Evolutionary conservation across 768 basidiomycete genomes (phyloP), one percentile per base, ranked within the genome.

Genomic region (Suillus hirtellus): DNA sequence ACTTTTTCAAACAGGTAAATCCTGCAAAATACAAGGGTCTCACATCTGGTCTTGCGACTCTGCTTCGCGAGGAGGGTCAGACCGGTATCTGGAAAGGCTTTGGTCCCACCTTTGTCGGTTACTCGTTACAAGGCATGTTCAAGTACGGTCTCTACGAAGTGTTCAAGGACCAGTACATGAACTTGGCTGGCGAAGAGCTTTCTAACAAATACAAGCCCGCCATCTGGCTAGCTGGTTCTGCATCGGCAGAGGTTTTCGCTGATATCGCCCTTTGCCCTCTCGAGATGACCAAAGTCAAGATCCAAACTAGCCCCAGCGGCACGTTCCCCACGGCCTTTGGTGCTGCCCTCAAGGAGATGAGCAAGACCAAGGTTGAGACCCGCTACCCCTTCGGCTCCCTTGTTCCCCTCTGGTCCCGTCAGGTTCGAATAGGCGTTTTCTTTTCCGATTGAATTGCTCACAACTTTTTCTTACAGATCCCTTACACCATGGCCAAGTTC

Each of bases 401-500:
- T 70, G 87, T 90, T 50, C 92, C 92, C 60, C 86, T 93, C 52
- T 93, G 92, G 92, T 93, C 92, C 42, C 91, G 92, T 73, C 92
- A 92, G 81, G 90, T 89, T 63, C 60, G 81, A 70, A n/a, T 27
- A 47, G 12, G 6, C 19, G 15, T 24, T 21, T 9, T 49, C 11
- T 55, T 53, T 60, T n/a, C 38, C 4, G 44, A 43, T 6, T 38
- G 38, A 2, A 11, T 9, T 62, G 31, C 40, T 56, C 5, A 60
- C 34, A 17, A 53, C 47, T 21, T 53, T 8, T 21, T 7, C 21
- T 24, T 53, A 34, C 64, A 96, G 90, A 95, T 96, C 72, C 95
- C 95, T 60, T 97, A 97, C 84, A 97, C 95, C 71, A 96, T 97
- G 95, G 95, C 95, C 82, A 97, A 97, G 80, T 97, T 97, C 87